Base-by-base conservation (phyloP, 2,329 filamentous ascomycete species). In the Aureobasidium sp. region DNA sequence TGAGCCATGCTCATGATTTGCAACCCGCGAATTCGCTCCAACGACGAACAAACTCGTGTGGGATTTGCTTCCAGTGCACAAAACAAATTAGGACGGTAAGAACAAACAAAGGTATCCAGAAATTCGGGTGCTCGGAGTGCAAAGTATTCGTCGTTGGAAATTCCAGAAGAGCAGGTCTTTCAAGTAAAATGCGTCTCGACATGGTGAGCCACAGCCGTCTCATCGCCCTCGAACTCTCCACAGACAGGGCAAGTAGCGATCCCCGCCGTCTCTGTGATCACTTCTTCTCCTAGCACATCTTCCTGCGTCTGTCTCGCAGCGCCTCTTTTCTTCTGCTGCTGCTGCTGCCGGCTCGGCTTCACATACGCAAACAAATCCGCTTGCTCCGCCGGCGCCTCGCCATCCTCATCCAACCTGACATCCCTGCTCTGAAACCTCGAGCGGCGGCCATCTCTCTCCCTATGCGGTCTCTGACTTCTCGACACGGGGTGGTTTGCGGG, bases 151-250 rank as follows among this genome's bases (percentile, higher is more conserved):
- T n/a, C n/a, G n/a, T n/a, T n/a, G n/a, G n/a, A n/a, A n/a, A n/a
- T n/a, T n/a, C n/a, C n/a, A n/a, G n/a, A n/a, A n/a, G n/a, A n/a
- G n/a, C n/a, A n/a, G n/a, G n/a, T n/a, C n/a, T n/a, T n/a, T 49
- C 45, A 49, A 30, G 56, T 70, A 51, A 84, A 82, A 63, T 84
- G 81, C 3, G 61, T 65, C 22, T 79, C 78, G 55, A 88, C 81
- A 61, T 88, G 85, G 66, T 84, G 76, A 8, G 79, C 79, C 8
- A 88, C 82, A 7, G 84, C 85, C 1, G 72, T 70, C 60, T 84
- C 84, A 59, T 88, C 84, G 1, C 85, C 85, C 59, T 84, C 76
- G 64, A 88, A 88, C 0, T 62, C 68, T 3, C 74, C 74, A 63
- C 85, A 88, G 1, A 88, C 79, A 0, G 85, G 85, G 63, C 85